phyloP scores from a whole-genome alignment of 2,329 filamentous ascomycete species.

The Niveomyces coronatus region DNA sequence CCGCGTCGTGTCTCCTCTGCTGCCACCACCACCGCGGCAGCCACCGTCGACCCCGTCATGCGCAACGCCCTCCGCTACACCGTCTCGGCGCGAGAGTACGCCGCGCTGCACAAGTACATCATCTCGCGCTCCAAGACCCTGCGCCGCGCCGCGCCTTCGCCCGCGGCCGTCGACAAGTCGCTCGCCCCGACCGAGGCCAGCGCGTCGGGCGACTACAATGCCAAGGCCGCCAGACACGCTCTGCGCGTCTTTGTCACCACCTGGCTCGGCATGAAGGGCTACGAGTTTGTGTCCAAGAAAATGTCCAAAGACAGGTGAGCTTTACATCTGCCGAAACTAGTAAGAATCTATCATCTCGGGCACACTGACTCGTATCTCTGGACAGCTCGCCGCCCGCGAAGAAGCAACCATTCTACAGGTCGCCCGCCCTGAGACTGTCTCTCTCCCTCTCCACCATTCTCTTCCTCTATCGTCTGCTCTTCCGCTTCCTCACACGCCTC shows the following conservation, averaged over 20 bases:
- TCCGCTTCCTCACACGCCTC: slow-evolving; percentile 77
- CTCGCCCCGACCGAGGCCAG: slow-evolving; percentile 20
- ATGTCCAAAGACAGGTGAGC: slow-evolving; percentile 39
- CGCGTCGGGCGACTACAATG: slow-evolving; percentile 50
- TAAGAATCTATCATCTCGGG: too few species aligned
- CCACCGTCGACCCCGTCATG: slow-evolving; percentile 54
- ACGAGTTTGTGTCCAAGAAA: slow-evolving; percentile 40
- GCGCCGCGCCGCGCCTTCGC: slow-evolving; percentile 43
- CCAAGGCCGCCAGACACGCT: slow-evolving; percentile 58
- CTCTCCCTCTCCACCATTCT: slow-evolving; percentile 77
- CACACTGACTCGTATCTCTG: too few species aligned
- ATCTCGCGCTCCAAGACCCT: slow-evolving; percentile 58
- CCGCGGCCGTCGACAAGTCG: slow-evolving; percentile 39
- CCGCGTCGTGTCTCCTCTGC: slow-evolving; percentile 11
- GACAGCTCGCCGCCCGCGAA: slow-evolving; percentile 18
- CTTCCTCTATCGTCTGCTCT: slow-evolving; percentile 78
- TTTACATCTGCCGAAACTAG: too few species aligned
- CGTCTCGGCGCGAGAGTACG: slow-evolving; percentile 76
- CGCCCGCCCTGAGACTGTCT: slow-evolving; percentile 65
- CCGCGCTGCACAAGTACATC: slow-evolving; percentile 71
- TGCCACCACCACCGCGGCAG: slow-evolving; percentile 27
- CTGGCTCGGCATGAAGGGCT: slow-evolving; percentile 52
- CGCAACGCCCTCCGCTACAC: slow-evolving; percentile 83
- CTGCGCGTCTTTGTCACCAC: slow-evolving; percentile 60
- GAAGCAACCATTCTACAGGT: slow-evolving; percentile 49